phyloP scores from a whole-genome alignment of 2,329 filamentous ascomycete species.

The Colletotrichum kahawae region DNA sequence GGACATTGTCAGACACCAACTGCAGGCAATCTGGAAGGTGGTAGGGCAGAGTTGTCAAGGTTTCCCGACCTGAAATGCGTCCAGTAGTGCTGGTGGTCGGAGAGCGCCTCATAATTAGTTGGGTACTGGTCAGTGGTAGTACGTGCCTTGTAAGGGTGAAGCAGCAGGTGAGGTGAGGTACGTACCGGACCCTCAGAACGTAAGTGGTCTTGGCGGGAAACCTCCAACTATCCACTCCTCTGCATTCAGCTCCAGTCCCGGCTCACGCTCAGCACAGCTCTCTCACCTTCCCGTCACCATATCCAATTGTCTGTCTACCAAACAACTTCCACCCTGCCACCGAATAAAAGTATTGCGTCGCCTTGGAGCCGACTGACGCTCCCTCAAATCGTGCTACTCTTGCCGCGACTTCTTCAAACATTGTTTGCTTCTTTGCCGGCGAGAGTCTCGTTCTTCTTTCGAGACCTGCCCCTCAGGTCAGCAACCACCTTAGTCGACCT shows the following conservation, averaged over 20 bases:
- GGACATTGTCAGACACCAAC: not conserved
- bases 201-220: slow-evolving; percentile 13
- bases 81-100: not conserved
- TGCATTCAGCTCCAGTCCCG: slow-evolving; percentile 21
- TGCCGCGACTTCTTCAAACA: not conserved
- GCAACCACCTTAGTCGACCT: not conserved
- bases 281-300: not conserved
- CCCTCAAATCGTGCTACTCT: not conserved
- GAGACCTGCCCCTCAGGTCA: not conserved
- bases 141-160: not conserved
- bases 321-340: not conserved
- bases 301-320: not conserved
- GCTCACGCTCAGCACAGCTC: slow-evolving; percentile 6
- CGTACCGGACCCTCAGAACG: slow-evolving; percentile 14
- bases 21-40: not conserved
- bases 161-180: not conserved
- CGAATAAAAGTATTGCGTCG: not conserved
- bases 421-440: not conserved
- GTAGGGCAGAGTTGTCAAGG: not conserved
- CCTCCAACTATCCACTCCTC: slow-evolving; percentile 20
- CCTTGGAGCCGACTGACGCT: not conserved
- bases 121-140: not conserved
- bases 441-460: not conserved
- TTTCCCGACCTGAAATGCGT: not conserved
- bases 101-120: not conserved